These are phyloP conservation scores for Tulasnella sp. DNA, from an alignment of 768 basidiomycete species.

Conservation along the genomic window DNA sequence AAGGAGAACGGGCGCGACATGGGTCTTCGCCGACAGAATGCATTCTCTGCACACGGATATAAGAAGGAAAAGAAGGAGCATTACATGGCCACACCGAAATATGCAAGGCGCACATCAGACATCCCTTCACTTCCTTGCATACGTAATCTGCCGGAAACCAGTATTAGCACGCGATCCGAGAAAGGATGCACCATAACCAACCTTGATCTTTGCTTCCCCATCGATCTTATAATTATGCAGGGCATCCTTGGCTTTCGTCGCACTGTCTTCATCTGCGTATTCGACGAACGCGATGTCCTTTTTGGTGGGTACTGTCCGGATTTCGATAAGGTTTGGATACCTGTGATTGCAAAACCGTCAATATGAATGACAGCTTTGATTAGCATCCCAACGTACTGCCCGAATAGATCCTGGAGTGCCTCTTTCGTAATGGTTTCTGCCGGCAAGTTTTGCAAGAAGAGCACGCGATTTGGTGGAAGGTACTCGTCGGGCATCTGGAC, in stretches of 20 bases:
- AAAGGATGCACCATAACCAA: slow-evolving; percentile 26
- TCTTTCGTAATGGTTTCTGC: slow-evolving; percentile 82
- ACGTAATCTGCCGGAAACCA: slow-evolving; percentile 48
- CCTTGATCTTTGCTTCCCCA: slow-evolving; percentile 98
- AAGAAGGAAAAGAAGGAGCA: no score
- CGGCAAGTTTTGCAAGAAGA: slow-evolving; percentile 95
- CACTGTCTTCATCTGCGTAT: slow-evolving; percentile 85
- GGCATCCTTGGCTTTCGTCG: slow-evolving; percentile 87
- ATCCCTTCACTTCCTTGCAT: slow-evolving; percentile 53
- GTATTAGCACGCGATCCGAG: not conserved
- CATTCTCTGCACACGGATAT: no score
- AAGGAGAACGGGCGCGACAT: no score
- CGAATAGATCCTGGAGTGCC: slow-evolving; percentile 81
- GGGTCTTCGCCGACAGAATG: no score
- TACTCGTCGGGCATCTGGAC: slow-evolving; percentile 99
- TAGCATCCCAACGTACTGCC: slow-evolving; percentile 52
- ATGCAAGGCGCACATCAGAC: no score
- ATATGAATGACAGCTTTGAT: not conserved
- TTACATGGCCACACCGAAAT: no score
- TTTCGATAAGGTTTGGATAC: slow-evolving; percentile 93
- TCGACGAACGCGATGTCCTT: slow-evolving; percentile 99
- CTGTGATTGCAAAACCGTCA: slow-evolving; percentile 37
- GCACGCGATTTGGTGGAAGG: slow-evolving; percentile 96
- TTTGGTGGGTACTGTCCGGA: slow-evolving; percentile 96
- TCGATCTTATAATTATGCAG: slow-evolving; percentile 97